Base-by-base conservation (phyloP, 139 green algal species). In the Nannochloris sp. region DNA sequence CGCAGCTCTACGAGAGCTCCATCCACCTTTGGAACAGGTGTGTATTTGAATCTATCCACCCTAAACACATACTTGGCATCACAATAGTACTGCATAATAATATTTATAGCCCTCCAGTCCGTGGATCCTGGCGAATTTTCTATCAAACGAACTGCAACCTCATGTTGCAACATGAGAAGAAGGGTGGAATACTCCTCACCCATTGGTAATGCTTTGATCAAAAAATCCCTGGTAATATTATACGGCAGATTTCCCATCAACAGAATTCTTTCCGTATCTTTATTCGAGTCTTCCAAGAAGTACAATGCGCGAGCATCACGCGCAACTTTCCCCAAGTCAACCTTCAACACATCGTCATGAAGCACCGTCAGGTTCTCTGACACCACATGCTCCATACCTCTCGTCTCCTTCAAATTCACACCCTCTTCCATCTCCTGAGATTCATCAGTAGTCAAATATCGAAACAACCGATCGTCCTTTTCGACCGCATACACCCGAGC, bases 191-290 rank as follows among this genome's bases (percentile, higher is more conserved):
- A 70, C 17, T 23, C 16, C 20, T 67, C 76, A 17, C 85, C 82
- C 61, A 86, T 61, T 1, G 91, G 91, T 62, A 97, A 79, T 53
- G 88, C 65, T n/a, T 59, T 36, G 45, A 74, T 75, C 43, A 97
- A 69, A 36, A 92, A 80, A 33, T 97, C 91, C 57, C 80, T 95
- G 33, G 92, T 98, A 73, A 98, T 95, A 83, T 98, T 94, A 79
- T 95, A 98, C 1, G 92, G 92, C 63, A 98, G 72, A 73, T 98
- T 98, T 43, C 90, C 84, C 16, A 98, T 85, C 23, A 98, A 8
- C 6, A 40, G 33, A 8, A 40, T 40, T 40, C 84, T 66, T 91
- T 86, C 37, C 17, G 46, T 9, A 87, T 60, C 17, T 53, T 16
- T 64, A 33, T 50, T 30, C 59, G 57, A 61, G 23, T 2, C 31